A percentile compares a stretch with the other conserved stretches of the same genome.
phyloP scores from a whole-genome alignment of 2,329 filamentous ascomycete species.

The Penicillium brevicompactum region DNA sequence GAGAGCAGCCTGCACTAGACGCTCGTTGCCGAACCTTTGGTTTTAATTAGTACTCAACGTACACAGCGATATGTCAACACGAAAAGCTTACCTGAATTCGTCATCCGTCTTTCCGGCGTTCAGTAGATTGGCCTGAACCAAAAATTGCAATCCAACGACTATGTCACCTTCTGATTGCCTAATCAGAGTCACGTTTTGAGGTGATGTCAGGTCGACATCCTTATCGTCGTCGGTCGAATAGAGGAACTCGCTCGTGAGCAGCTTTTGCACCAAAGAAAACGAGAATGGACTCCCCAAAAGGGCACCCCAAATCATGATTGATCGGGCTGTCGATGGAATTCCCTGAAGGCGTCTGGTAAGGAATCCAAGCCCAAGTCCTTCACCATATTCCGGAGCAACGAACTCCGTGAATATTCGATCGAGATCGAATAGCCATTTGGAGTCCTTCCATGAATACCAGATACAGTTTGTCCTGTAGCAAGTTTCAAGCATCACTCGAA shows the following conservation, averaged over 20 bases:
- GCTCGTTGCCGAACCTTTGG: slow-evolving; percentile 77
- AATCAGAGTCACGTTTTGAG: slow-evolving; percentile 49
- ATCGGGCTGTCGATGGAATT: slow-evolving; percentile 70
- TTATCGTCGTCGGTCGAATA: slow-evolving; percentile 54
- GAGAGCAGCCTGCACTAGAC: slow-evolving; percentile 75
- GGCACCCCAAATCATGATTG: slow-evolving; percentile 83
- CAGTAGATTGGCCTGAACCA: slow-evolving; percentile 78
- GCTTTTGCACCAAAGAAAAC: slow-evolving; percentile 74
- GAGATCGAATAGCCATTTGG: slow-evolving; percentile 80
- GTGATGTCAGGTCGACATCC: slow-evolving; percentile 37
- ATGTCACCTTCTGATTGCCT: slow-evolving; percentile 65
- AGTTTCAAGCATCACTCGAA: slow-evolving; percentile 84
- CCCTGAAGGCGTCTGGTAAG: slow-evolving; percentile 77
- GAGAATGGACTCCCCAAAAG: slow-evolving; percentile 81
- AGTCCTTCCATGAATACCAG: slow-evolving; percentile 85
- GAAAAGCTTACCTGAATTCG: slow-evolving; percentile 59
- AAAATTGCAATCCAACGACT: slow-evolving; percentile 75
- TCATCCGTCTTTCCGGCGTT: slow-evolving; percentile 83
- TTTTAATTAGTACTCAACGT: slow-evolving; percentile 6
- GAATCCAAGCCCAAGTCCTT: slow-evolving; percentile 80
- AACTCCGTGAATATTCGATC: slow-evolving; percentile 87
- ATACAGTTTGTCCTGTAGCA: slow-evolving; percentile 86
- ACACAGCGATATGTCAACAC: neutral
- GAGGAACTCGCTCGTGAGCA: slow-evolving; percentile 75
- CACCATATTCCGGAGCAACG: slow-evolving; percentile 73